phyloP scores from a whole-genome alignment of 2,329 filamentous ascomycete genomes.

The Neonectria sp. region DNA sequence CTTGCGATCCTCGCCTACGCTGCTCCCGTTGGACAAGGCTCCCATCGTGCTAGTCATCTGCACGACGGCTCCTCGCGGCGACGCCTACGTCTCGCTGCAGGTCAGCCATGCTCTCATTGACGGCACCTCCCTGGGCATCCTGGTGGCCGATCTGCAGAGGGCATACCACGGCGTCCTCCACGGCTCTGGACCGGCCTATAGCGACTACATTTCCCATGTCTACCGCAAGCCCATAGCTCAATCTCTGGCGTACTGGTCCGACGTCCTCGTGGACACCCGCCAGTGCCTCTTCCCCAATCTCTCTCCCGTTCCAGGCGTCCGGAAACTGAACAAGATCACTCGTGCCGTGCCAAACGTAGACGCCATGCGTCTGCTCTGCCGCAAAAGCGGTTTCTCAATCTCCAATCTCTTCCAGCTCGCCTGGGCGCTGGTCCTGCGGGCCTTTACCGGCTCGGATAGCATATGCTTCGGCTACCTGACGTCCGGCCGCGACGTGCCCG shows the following conservation, averaged over 20 bases:
- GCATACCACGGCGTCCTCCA: background rate
- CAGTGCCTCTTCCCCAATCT: background rate
- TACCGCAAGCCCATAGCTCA: background rate
- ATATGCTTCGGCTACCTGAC: constrained; percentile 35
- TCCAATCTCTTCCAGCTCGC: constrained; percentile 34
- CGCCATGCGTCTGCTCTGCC: constrained; percentile 20
- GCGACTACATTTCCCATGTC: background rate
- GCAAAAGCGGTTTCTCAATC: constrained; percentile 24
- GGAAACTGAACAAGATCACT: background rate
- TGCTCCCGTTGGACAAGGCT: background rate
- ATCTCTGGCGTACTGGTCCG: background rate
- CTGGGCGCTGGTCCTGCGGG: constrained; percentile 37
- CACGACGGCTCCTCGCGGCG: too few relatives aligned
- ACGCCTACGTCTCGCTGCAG: background rate
- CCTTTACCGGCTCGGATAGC: constrained; percentile 36
- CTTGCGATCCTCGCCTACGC: background rate
- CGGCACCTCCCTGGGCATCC: background rate
- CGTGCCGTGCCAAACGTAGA: background rate
- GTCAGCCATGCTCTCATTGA: background rate
- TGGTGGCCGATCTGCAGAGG: background rate
- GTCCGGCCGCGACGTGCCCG: constrained; percentile 23
- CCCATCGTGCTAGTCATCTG: background rate
- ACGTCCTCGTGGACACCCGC: background rate
- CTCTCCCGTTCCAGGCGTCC: background rate
- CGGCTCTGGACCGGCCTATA: background rate